Percentiles rank a stretch among this genome's conserved stretches.
phyloP scores from a whole-genome alignment of 768 basidiomycete species.

The Boletellus ananiceps region DNA sequence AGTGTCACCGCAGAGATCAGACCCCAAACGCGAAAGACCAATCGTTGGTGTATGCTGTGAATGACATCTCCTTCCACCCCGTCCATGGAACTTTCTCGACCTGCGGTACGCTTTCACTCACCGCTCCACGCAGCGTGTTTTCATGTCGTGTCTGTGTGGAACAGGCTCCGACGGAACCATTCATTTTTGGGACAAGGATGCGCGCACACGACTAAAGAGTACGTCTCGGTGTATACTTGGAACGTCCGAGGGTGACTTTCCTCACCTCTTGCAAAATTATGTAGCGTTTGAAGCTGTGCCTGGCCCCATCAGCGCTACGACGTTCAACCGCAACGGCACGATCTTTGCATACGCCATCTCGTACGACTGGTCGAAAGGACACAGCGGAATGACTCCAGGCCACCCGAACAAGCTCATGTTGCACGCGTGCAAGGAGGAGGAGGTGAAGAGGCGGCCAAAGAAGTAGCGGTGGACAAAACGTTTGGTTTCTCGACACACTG shows the following conservation, averaged over 20 bases:
- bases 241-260: neutral
- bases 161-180: conserved; percentile 80
- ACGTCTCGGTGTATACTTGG: conserved; percentile 1
- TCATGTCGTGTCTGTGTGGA: conserved; percentile 3
- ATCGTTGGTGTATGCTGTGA: conserved; percentile 75
- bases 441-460: conserved; percentile 63
- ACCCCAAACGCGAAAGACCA: conserved; percentile 56
- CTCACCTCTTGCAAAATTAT: neutral
- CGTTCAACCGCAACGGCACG: conserved; percentile 83
- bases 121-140: conserved; percentile 16
- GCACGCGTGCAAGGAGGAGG: conserved; percentile 83
- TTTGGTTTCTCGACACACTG: neutral
- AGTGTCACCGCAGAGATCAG: conserved; percentile 65
- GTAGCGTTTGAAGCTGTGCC: conserved; percentile 69
- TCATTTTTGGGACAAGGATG: conserved; percentile 94
- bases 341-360: conserved; percentile 92
- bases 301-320: conserved; percentile 73
- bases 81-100: conserved; percentile 83
- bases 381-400: conserved; percentile 72
- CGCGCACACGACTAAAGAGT: conserved; percentile 90
- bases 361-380: conserved; percentile 93
- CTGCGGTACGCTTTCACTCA: conserved; percentile 45
- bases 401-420: conserved; percentile 77
- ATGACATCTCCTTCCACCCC: conserved; percentile 83
- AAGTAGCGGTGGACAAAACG: conserved; percentile 18